Evolutionary conservation across 106 monocot genomes (phyloP).

Genomic region (Posidonia australis): DNA sequence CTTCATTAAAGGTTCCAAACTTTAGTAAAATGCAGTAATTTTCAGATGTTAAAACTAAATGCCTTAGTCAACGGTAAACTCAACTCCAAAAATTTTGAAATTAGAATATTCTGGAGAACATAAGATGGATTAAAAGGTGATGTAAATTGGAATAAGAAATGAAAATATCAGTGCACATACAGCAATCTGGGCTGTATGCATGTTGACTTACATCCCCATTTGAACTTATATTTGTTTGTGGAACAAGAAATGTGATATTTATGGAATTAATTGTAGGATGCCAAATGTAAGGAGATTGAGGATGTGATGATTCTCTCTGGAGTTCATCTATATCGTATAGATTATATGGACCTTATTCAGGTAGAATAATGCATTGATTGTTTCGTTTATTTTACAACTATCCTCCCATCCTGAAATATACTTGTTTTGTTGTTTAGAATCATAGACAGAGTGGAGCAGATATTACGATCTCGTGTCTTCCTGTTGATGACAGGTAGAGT

Average conservation of each 20-base stretch:
- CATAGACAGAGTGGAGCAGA: constrained; percentile 83
- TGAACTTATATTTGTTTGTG: not conserved
- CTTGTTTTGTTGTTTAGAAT: constrained; percentile 30
- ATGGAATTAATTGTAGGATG: constrained; percentile 38
- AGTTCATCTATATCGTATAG: constrained; percentile 93
- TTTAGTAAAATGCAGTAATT: too few relatives aligned
- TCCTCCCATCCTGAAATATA: not conserved
- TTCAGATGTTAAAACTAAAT: too few relatives aligned
- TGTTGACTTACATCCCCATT: not conserved
- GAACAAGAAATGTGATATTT: too few relatives aligned
- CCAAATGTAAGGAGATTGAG: constrained; percentile 67
- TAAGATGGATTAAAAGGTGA: too few relatives aligned
- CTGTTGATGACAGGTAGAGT: constrained; percentile 75
- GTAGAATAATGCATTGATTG: constrained; percentile 13
- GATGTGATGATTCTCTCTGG: constrained; percentile 89
- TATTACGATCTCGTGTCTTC: constrained; percentile 70
- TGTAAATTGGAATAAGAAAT: too few relatives aligned
- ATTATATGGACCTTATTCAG: constrained; percentile 97
- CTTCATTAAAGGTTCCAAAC: too few relatives aligned
- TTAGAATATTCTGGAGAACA: too few relatives aligned
- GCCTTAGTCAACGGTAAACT: too few relatives aligned
- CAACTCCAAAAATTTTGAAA: too few relatives aligned
- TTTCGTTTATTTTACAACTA: not conserved
- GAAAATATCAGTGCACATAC: too few relatives aligned
- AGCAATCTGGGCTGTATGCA: too few relatives aligned